Conservation (phyloP, 1,284 basidiomycete genomes). For the Termitomyces sp. region DNA sequence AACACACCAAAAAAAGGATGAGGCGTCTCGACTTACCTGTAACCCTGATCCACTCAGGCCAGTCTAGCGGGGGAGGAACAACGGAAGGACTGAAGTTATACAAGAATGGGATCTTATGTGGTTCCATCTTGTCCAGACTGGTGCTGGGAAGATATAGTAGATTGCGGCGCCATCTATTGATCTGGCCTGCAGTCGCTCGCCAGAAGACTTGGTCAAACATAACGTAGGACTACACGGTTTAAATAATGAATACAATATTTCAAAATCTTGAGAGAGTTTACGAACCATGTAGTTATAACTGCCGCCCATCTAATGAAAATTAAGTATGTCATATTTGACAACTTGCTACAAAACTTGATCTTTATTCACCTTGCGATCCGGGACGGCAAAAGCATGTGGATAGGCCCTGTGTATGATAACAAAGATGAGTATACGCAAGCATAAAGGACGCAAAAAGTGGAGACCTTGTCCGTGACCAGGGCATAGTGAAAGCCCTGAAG, state of each 20-base stretch:
- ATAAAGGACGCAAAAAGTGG: neutral
- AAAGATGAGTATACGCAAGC: constrained; percentile 3
- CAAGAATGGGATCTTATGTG: constrained; percentile 94
- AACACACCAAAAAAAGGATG: neutral
- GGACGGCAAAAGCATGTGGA: constrained; percentile 97
- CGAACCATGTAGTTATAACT: constrained; percentile 95
- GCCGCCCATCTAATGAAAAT: constrained; percentile 72
- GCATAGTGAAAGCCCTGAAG: constrained; percentile 89
- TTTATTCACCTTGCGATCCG: constrained; percentile 68
- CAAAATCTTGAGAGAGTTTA: constrained; percentile 1
- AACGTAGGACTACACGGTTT: constrained; percentile 69
- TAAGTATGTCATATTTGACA: neutral
- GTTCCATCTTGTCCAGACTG: constrained; percentile 89
- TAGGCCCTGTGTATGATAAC: constrained; percentile 63
- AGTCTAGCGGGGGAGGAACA: constrained; percentile 89
- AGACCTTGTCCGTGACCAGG: constrained; percentile 73
- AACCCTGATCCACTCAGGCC: constrained; percentile 97
- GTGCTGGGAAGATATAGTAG: constrained; percentile 76
- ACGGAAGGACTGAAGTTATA: constrained; percentile 94
- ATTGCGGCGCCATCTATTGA: constrained; percentile 90
- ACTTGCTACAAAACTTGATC: neutral
- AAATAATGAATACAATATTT: constrained; percentile 8
- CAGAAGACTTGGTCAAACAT: constrained; percentile 99
- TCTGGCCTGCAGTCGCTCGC: constrained; percentile 88
- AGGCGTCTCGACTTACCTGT: constrained; percentile 52